A percentile compares a stretch with the other conserved stretches of the same genome.
These are phyloP conservation scores for Cronartium quercuum DNA, from an alignment of 1,284 basidiomycete species.

Conservation along the genomic window DNA sequence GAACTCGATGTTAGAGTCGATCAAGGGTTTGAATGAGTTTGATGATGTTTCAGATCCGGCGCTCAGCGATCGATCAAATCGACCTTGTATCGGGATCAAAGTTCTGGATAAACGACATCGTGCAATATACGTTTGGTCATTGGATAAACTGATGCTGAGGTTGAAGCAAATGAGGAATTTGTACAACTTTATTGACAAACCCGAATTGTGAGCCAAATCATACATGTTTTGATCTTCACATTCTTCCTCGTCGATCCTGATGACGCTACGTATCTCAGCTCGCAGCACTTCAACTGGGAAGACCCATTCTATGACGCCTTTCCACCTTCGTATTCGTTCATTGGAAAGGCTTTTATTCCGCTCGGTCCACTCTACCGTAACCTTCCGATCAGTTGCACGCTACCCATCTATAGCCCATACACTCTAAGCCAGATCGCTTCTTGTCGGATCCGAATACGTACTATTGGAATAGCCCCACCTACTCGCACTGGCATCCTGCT, in stretches of 20 bases:
- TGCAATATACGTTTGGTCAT: constrained; percentile 83
- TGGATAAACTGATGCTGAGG: constrained; percentile 78
- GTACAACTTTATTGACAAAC: constrained; percentile 82
- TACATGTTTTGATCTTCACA: neutral
- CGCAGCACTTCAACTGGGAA: constrained; percentile 83
- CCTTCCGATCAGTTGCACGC: constrained; percentile 64
- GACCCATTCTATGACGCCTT: constrained; percentile 85
- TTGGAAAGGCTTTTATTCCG: constrained; percentile 77
- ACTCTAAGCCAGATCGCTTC: constrained; percentile 88
- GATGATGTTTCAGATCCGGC: constrained; percentile 81
- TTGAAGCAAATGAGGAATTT: constrained; percentile 89
- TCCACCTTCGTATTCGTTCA: constrained; percentile 78
- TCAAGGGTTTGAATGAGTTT: constrained; percentile 81
- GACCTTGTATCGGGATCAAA: constrained; percentile 81
- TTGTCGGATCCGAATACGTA: constrained; percentile 72
- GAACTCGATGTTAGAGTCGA: constrained; percentile 72
- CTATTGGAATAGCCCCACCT: constrained; percentile 46
- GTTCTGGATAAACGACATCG: constrained; percentile 79
- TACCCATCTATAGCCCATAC: constrained; percentile 84
- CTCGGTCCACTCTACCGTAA: constrained; percentile 72
- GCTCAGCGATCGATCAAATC: constrained; percentile 47
- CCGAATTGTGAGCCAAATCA: constrained; percentile 58
- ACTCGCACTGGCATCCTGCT: constrained; percentile 41
- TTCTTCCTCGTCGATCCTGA: neutral
- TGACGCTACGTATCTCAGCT: constrained; percentile 51